Base-by-base conservation (phyloP, 169 alveolate species). In the Neospora caninum region DNA sequence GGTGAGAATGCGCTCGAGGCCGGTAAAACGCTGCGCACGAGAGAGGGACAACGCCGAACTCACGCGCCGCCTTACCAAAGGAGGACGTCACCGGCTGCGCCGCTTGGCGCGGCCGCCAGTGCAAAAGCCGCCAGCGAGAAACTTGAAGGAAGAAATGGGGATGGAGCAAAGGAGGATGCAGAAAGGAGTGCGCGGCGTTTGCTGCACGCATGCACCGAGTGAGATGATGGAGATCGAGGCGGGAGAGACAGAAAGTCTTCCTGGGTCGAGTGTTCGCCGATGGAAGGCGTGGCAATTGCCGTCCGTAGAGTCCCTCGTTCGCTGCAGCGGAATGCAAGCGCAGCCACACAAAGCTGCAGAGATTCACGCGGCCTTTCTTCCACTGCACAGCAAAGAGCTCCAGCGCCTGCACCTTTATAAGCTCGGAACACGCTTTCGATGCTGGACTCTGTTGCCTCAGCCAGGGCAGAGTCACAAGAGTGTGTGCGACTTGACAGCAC, bases 81-180 rank as follows among this genome's bases (percentile, higher is more conserved):
- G 78, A 64, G 78, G 25, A 64, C 78, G 25, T 64, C 78, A 27
- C 78, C 78, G 78, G 78, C 29, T 10, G 78, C 36, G 78, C 78
- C 31, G 78, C 78, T 64, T 64, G 87, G 87, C 87, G 53, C 87
- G 53, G 87, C 87, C 25, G 87, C 87, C 27, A 78, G 43, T 22
- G 87, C 87, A 39, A 78, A 78, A 34, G 87, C 87, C 13, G 87
- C 87, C 41, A 78, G 87, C 41, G 87, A 78, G 87, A 78, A 78
- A 22, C 31, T 78, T 39, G 87, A 78, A 78, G 87, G 87, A 27
- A 78, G 42, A 39, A 78, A 45, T 18, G 45, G 43, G 31, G 87
- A 31, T 0, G 87, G 31, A 27, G 87, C 87, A 34, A 78, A 78
- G 29, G 87, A 78, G 45, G 87, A 78, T 16, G 87, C 41, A 25